Conservation (phyloP, 371 early-diverging fungal species). For the Thermomucor indicae-seudaticae region DNA sequence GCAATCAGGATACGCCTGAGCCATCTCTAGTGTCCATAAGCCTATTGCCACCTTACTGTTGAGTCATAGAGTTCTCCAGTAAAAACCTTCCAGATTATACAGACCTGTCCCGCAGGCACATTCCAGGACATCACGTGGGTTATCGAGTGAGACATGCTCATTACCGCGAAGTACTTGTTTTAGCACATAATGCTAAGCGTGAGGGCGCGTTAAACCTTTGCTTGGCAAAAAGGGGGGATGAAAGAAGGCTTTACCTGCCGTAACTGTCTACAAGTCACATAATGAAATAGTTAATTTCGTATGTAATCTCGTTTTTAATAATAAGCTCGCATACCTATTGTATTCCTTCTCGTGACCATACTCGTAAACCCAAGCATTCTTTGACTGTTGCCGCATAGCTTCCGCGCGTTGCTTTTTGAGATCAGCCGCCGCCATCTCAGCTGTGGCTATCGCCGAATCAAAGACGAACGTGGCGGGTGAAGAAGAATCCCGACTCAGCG, state of each 20-base stretch:
- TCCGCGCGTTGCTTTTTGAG: background rate
- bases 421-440: constrained; percentile 8
- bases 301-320: background rate
- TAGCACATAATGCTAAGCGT: constrained; percentile 26
- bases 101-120: constrained; percentile 29
- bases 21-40: constrained; percentile 24
- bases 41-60: too few relatives aligned
- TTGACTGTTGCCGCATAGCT: background rate
- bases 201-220: background rate
- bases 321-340: constrained; percentile 8
- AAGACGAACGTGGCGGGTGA: constrained; percentile 4
- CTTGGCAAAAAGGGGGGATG: background rate
- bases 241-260: constrained; percentile 16
- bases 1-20: constrained; percentile 22
- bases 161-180: constrained; percentile 28
- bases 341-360: constrained; percentile 27
- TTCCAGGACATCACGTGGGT: constrained; percentile 18
- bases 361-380: constrained; percentile 9
- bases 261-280: constrained; percentile 17
- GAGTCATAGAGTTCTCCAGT: too few relatives aligned
- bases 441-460: constrained; percentile 8
- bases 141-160: constrained; percentile 8
- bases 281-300: background rate
- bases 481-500: too few relatives aligned
- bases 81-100: too few relatives aligned